These are phyloP conservation scores for Fraxinus angustifolia DNA, from an alignment of 305 asterid species.

Conservation along the genomic window DNA sequence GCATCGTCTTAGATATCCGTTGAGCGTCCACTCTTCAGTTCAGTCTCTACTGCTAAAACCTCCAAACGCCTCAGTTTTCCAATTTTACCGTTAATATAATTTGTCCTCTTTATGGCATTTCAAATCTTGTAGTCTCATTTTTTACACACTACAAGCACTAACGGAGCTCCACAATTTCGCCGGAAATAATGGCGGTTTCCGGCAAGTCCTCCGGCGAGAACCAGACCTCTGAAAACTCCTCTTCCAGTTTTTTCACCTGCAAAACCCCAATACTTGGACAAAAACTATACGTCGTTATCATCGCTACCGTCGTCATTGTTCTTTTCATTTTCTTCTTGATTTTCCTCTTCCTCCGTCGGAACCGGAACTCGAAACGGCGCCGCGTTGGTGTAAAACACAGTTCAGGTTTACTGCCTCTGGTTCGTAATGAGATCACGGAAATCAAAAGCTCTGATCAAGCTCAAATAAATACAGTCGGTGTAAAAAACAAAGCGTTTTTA, in stretches of 20 bases:
- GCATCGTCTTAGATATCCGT: slow-evolving; percentile 21
- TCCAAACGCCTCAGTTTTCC: neutral
- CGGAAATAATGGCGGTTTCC: slow-evolving; percentile 31
- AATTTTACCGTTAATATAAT: slow-evolving; percentile 4
- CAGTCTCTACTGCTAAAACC: neutral
- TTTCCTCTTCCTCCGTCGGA: slow-evolving; percentile 32
- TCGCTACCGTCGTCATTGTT: slow-evolving; percentile 30
- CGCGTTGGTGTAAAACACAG: slow-evolving; percentile 30
- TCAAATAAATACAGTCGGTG: slow-evolving; percentile 21
- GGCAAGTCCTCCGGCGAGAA: slow-evolving; percentile 21
- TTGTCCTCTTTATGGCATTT: neutral
- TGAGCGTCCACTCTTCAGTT: slow-evolving; percentile 17
- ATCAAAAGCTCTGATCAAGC: slow-evolving; percentile 28
- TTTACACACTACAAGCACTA: neutral
- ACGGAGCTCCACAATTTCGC: slow-evolving; percentile 7
- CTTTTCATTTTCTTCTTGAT: slow-evolving; percentile 30
- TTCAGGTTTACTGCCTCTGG: slow-evolving; percentile 48
- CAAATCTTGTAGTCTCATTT: neutral
- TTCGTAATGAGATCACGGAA: slow-evolving; percentile 30
- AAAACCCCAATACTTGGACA: slow-evolving; percentile 58
- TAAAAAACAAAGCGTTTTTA: slow-evolving; percentile 29
- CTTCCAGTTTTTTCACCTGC: slow-evolving; percentile 27
- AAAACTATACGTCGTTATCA: slow-evolving; percentile 41
- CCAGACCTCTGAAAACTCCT: slow-evolving; percentile 20
- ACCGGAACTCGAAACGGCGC: slow-evolving; percentile 31